Conservation (phyloP, 1,284 basidiomycete species). For the Rhodofomes roseus region DNA sequence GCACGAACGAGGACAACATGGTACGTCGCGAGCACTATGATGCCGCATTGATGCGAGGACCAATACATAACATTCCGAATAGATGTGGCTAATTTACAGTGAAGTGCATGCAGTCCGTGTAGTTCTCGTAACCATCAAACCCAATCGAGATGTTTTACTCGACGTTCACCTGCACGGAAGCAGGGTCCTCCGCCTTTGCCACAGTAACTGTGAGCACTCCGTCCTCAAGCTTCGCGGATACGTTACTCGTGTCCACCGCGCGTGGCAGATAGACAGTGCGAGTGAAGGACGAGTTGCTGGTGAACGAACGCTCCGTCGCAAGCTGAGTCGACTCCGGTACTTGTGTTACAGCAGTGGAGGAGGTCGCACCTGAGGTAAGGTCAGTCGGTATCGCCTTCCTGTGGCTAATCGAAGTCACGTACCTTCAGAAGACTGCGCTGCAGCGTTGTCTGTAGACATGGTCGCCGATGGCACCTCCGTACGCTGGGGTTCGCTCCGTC, state of each 20-base stretch:
- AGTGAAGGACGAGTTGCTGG: slow-evolving; percentile 52
- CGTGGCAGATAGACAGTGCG: slow-evolving; percentile 70
- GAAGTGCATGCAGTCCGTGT: not conserved
- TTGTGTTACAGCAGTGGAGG: slow-evolving; percentile 26
- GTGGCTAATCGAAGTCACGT: slow-evolving; percentile 7
- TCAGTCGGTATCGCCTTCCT: not conserved
- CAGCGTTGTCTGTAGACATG: slow-evolving; percentile 9
- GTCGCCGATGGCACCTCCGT: not conserved
- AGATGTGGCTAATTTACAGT: not conserved
- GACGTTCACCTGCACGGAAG: slow-evolving; percentile 36
- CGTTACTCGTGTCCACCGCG: slow-evolving; percentile 52
- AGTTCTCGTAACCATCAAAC: not conserved
- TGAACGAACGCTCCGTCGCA: slow-evolving; percentile 55
- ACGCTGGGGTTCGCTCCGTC: slow-evolving; percentile 14
- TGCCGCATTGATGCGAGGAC: too few species aligned
- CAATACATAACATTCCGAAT: not conserved
- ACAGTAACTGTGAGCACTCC: slow-evolving; percentile 64
- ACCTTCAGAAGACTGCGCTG: slow-evolving; percentile 27
- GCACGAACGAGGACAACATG: too few species aligned
- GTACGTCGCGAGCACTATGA: too few species aligned
- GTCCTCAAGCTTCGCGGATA: slow-evolving; percentile 62
- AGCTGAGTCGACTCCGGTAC: slow-evolving; percentile 39
- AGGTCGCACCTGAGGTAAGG: slow-evolving; percentile 10
- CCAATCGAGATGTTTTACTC: slow-evolving; percentile 17
- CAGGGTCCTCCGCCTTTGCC: slow-evolving; percentile 59